phyloP scores from a whole-genome alignment of 2,329 filamentous ascomycete genomes.

The Trichoderma oligosporum region DNA sequence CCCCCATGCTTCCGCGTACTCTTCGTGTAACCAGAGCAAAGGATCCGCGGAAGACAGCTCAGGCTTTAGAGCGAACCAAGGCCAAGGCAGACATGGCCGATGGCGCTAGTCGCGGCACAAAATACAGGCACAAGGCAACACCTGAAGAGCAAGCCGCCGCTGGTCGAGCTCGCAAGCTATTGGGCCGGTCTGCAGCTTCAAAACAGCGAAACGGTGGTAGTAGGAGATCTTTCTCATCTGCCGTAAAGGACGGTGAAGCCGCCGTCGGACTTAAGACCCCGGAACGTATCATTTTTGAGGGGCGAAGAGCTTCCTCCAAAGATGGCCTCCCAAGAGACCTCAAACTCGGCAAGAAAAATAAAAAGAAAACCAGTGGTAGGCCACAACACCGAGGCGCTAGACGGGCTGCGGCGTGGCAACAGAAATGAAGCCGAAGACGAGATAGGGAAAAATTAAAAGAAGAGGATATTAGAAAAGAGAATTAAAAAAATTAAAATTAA shows the following conservation, averaged over 20 bases:
- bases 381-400: slow-evolving; percentile 39
- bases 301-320: slow-evolving; percentile 65
- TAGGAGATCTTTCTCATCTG: slow-evolving; percentile 27
- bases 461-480: not conserved
- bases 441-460: slow-evolving; percentile 17
- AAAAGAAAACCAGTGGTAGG: slow-evolving; percentile 39
- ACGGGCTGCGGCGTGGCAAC: slow-evolving; percentile 43
- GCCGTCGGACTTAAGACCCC: slow-evolving; percentile 50
- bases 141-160: slow-evolving; percentile 66
- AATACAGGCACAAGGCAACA: slow-evolving; percentile 67
- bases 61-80: slow-evolving; percentile 39
- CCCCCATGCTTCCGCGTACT: slow-evolving; percentile 84
- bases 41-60: slow-evolving; percentile 58
- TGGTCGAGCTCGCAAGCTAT: slow-evolving; percentile 69
- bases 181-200: slow-evolving; percentile 64
- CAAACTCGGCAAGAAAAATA: slow-evolving; percentile 56
- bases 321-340: slow-evolving; percentile 61
- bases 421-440: slow-evolving; percentile 25
- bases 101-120: slow-evolving; percentile 39
- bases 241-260: slow-evolving; percentile 24
- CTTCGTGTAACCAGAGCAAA: slow-evolving; percentile 85
- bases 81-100: slow-evolving; percentile 36
- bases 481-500: not conserved
- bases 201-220: slow-evolving; percentile 36
- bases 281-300: slow-evolving; percentile 76